Evolutionary conservation across 768 basidiomycete species (phyloP).

Genomic region (Coprinopsis marcescibilis): DNA sequence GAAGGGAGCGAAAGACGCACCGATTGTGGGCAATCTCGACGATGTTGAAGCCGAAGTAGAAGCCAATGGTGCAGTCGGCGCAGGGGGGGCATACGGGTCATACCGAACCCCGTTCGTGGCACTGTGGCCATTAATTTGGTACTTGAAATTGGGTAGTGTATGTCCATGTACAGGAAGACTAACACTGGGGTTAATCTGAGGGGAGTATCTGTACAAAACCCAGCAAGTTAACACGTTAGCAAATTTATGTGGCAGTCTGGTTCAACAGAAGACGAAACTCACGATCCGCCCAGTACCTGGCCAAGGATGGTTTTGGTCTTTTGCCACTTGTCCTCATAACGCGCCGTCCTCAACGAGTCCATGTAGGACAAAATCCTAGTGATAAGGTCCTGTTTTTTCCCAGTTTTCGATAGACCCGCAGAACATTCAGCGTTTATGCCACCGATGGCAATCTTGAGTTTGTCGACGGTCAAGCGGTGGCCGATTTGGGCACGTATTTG

Average conservation of each 20-base stretch:
- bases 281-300: conserved; percentile 65
- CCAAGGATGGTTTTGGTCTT: conserved; percentile 62
- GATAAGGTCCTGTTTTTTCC: conserved; percentile 85
- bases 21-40: conserved; percentile 18
- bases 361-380: conserved; percentile 61
- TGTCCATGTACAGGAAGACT: not conserved
- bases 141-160: too few species aligned
- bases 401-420: conserved; percentile 63
- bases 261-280: conserved; percentile 31
- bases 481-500: conserved; percentile 58
- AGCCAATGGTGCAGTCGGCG: conserved; percentile 32
- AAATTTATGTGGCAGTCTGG: too few species aligned
- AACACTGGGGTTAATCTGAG: not conserved
- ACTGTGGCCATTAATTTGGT: conserved; percentile 30
- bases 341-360: conserved; percentile 52
- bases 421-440: conserved; percentile 77
- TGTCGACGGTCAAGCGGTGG: conserved; percentile 77
- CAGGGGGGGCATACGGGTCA: conserved; percentile 63
- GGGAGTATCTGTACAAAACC: not conserved
- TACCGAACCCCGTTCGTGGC: conserved; percentile 37
- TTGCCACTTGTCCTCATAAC: conserved; percentile 59
- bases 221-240: too few species aligned
- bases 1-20: conserved; percentile 26
- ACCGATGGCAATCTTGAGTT: conserved; percentile 73
- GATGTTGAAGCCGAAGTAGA: conserved; percentile 30